Evolutionary conservation across 176 grass and related monocot genomes (phyloP).

Genomic region (Melocanna baccifera): DNA sequence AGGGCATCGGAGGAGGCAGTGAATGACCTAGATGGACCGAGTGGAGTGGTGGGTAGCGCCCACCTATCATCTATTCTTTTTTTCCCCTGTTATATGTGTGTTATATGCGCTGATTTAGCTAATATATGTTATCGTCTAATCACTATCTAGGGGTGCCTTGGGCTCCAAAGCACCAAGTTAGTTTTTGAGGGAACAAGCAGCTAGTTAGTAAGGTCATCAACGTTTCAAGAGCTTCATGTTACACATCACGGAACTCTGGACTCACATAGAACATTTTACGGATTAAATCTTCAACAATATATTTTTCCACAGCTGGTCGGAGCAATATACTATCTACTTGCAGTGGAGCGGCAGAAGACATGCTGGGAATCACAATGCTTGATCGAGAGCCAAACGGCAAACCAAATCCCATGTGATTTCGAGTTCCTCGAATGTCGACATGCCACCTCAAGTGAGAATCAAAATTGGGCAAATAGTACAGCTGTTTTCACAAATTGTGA

Average conservation of each 20-base stretch:
- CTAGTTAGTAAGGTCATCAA: background rate
- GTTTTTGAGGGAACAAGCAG: no score
- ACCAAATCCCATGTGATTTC: conserved; percentile 19
- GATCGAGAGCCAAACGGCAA: background rate
- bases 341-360: conserved; percentile 42
- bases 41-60: no score
- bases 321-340: conserved; percentile 48
- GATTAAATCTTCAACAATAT: background rate
- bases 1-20: no score
- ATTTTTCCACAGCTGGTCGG: conserved; percentile 31
- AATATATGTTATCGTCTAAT: no score
- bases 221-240: background rate
- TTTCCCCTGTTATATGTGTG: no score
- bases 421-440: conserved; percentile 35
- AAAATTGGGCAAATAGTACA: conserved; percentile 45
- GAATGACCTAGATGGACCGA: no score
- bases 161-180: background rate
- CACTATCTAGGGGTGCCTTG: no score
- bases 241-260: background rate
- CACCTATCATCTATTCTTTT: no score
- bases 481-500: conserved; percentile 33
- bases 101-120: no score
- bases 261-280: background rate
- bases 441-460: conserved; percentile 1
- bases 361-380: conserved; percentile 50